Base-by-base conservation (phyloP, 2,329 filamentous ascomycete species). In the Pseudopyricularia cyperi region DNA sequence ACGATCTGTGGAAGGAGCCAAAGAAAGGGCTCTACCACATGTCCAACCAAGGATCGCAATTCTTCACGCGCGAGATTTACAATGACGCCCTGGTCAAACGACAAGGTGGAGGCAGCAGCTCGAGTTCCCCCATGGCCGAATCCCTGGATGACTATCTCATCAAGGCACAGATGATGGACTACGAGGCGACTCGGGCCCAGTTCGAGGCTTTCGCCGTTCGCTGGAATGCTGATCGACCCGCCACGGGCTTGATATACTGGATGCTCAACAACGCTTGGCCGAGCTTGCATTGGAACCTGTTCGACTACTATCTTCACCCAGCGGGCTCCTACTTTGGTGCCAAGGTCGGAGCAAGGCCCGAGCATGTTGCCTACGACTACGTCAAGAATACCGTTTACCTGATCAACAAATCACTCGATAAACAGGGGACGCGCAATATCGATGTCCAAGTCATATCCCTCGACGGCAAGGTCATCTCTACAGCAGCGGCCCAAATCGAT, bases 221-320 rank as follows among this genome's bases (percentile, higher is more conserved):
- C 0, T 80, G 78, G 71, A 75, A 61, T 54, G 68, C 67, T 1
- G 61, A 65, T 1, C 66, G 74, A 3, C 75, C 77, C 0, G 77
- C 79, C 0, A 83, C 79, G 0, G 80, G 80, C 0, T 48, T 77
- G 48, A 74, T 84, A 15, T 84, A 84, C 65, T 84, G 80, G 80
- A 83, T 84, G 80, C 62, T 83, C 51, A 82, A 82, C 56, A 74
- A 74, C 46, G 80, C 80, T 0, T 84, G 80, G 79, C 80, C 81
- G 0, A 76, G 71, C 52, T 64, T 84, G 28, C 80, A 83, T 59
- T 85, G 81, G 80, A 77, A 79, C 51, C 63, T 82, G 6, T 82
- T 82, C 59, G 80, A 83, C 57, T 79, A 79, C 60, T 83, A 83
- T 55, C 62, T 82, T 39, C 74, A 72, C 22, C 73, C 79, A 0